Conservation (phyloP, 768 basidiomycete genomes). For the Tulasnella sp. region DNA sequence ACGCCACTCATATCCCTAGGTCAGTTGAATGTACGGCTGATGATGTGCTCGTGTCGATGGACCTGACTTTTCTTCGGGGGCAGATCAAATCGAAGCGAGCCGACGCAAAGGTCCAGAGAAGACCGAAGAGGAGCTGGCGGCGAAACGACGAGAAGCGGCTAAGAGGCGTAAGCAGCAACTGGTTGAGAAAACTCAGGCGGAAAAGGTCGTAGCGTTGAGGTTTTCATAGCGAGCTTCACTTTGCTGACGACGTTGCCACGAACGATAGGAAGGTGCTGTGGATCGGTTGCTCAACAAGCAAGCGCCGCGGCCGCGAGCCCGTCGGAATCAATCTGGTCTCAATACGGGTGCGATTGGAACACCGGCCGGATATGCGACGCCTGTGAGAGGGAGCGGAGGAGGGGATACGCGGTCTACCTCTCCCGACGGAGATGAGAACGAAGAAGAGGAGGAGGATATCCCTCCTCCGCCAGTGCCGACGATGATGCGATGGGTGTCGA, state of each 20-base stretch:
- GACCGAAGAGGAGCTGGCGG: slow-evolving; percentile 9
- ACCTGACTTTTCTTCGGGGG: not conserved
- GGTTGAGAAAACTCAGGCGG: slow-evolving; percentile 7
- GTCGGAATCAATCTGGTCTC: not conserved
- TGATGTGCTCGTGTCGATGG: not conserved
- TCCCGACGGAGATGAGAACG: slow-evolving; percentile 3
- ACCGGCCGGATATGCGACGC: slow-evolving; percentile 4
- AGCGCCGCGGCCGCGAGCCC: slow-evolving; percentile 11
- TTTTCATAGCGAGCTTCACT: not conserved
- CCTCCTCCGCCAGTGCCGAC: not conserved
- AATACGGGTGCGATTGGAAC: not conserved
- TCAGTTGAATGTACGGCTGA: not conserved
- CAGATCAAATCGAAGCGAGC: slow-evolving; percentile 1
- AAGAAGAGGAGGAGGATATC: not conserved
- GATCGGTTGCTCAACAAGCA: slow-evolving; percentile 13
- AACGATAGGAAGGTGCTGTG: slow-evolving; percentile 1
- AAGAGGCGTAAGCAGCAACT: slow-evolving; percentile 7
- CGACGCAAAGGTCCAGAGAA: not conserved
- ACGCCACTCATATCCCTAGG: slow-evolving; percentile 1
- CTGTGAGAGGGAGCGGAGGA: not conserved
- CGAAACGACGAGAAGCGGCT: slow-evolving; percentile 4
- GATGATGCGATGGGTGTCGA: slow-evolving; percentile 6
- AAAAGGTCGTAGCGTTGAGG: not conserved
- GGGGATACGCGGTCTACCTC: slow-evolving; percentile 9
- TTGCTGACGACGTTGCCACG: not conserved